Evolutionary conservation across 1,284 basidiomycete species (phyloP), one percentile per base, ranked within the genome.

Genomic region (Cryptococcus sp.): DNA sequence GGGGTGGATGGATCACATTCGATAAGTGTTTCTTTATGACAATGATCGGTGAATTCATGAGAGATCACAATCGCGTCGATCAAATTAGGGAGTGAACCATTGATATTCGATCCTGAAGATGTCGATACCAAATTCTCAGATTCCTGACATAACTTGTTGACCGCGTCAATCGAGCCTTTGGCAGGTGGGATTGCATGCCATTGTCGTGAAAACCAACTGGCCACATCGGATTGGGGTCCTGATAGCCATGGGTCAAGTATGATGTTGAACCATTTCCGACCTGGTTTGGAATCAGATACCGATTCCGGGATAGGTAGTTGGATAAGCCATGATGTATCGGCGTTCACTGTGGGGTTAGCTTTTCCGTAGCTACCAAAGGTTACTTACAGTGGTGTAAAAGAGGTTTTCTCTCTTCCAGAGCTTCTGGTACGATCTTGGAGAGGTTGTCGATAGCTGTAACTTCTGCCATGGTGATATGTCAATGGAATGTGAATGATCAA

Each of bases 151-250:
- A 62, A 44, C 33, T 50, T 52, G 23, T 59, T 52, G 5, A 66
- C 59, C 15, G 60, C 63, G 11, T 41, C n/a, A 7, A 66, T 56
- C 14, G 51, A 50, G 10, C 38, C 47, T 13, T 59, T 49, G 11
- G 63, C 63, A 1, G 64, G 58, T 31, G 51, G 50, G 15, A 57
- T 56, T 8, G 58, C 61, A 41, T 66, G 64, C 47, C 55, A 60
- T 38, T 66, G 64, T 15, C 49, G 42, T 4, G 53, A 57, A 46
- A 66, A 66, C 62, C 60, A 62, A n/a, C 56, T 59, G 15, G 61
- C 63, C 15, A 62, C 58, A 44, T 66, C 64, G 14, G 58, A 58
- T 53, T 66, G 64, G 3, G 63, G 54, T 15, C 64, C 64, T 1
- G 55, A 52, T 14, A 66, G 58, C 64, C 64, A 64, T 3, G 60